Conservation (phyloP, 495 filamentous ascomycete genomes). For the Annulohypoxylon stygium region DNA sequence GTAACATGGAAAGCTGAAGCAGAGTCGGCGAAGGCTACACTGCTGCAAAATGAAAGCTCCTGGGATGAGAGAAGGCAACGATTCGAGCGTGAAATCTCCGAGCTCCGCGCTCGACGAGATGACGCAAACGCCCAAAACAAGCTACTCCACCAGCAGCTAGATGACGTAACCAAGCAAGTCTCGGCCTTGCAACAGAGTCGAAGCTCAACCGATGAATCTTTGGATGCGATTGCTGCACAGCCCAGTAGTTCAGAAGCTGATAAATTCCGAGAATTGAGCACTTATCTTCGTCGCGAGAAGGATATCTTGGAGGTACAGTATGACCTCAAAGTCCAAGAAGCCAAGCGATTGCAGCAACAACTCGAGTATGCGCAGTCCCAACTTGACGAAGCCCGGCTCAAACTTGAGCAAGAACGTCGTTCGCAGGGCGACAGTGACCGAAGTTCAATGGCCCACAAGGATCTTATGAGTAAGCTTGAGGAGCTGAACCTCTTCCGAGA, state of each 20-base stretch:
- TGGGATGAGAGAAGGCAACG: slow-evolving; percentile 85
- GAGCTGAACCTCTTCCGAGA: slow-evolving; percentile 96
- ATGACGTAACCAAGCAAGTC: slow-evolving; percentile 83
- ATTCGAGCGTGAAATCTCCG: slow-evolving; percentile 85
- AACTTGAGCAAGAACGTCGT: slow-evolving; percentile 87
- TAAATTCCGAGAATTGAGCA: slow-evolving; percentile 87
- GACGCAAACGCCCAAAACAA: slow-evolving; percentile 88
- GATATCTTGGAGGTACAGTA: slow-evolving; percentile 97
- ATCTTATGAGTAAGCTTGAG: slow-evolving; percentile 91
- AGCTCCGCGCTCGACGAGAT: slow-evolving; percentile 80
- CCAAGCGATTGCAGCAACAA: slow-evolving; percentile 88
- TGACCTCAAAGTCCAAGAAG: slow-evolving; percentile 86
- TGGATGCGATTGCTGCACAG: slow-evolving; percentile 47
- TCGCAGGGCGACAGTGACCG: slow-evolving; percentile 78
- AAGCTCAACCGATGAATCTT: slow-evolving; percentile 61
- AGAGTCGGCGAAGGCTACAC: slow-evolving; percentile 80
- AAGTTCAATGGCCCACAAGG: slow-evolving; percentile 80
- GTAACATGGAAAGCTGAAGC: slow-evolving; percentile 78
- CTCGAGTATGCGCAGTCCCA: slow-evolving; percentile 86
- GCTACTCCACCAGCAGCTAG: slow-evolving; percentile 87
- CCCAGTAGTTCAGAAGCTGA: slow-evolving; percentile 58
- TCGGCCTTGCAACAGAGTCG: slow-evolving; percentile 80
- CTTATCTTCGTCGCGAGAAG: slow-evolving; percentile 93
- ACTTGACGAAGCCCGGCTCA: slow-evolving; percentile 86
- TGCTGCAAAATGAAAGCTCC: slow-evolving; percentile 84